Percentiles rank a stretch among this genome's conserved stretches.
These are phyloP conservation scores for Adansonia grandidieri DNA, from an alignment of 441 rosid genomes.

Conservation along the genomic window DNA sequence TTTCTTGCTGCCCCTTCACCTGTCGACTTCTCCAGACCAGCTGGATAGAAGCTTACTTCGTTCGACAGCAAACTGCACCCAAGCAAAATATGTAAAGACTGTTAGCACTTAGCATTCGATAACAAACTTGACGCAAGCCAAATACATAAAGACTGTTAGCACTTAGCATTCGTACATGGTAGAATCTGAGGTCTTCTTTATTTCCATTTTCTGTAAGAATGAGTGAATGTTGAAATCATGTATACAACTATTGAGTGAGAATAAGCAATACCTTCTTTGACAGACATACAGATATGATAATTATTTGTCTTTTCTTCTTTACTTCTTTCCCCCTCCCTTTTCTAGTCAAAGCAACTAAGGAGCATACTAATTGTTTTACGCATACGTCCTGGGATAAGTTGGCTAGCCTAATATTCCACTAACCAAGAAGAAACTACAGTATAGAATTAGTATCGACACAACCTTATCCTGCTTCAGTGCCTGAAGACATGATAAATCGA, in stretches of 20 bases:
- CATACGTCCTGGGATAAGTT: background rate
- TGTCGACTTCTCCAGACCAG: conserved; percentile 22
- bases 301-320: background rate
- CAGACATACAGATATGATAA: background rate
- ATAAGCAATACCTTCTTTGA: background rate
- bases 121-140: conserved; percentile 10
- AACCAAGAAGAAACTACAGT: background rate
- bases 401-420: background rate
- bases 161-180: too few relatives aligned
- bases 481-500: background rate
- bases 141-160: conserved; percentile 6
- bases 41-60: conserved; percentile 23
- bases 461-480: background rate
- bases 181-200: too few relatives aligned
- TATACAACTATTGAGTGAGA: background rate
- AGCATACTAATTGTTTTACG: background rate
- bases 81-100: conserved; percentile 1
- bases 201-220: background rate
- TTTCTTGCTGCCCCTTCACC: conserved; percentile 29
- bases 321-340: background rate
- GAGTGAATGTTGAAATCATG: background rate
- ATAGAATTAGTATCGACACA: background rate
- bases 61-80: conserved; percentile 46
- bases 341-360: conserved; percentile 7
- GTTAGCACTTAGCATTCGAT: background rate